These are phyloP conservation scores for Curvularia sp. DNA, from an alignment of 2,329 filamentous ascomycete genomes.

Conservation along the genomic window DNA sequence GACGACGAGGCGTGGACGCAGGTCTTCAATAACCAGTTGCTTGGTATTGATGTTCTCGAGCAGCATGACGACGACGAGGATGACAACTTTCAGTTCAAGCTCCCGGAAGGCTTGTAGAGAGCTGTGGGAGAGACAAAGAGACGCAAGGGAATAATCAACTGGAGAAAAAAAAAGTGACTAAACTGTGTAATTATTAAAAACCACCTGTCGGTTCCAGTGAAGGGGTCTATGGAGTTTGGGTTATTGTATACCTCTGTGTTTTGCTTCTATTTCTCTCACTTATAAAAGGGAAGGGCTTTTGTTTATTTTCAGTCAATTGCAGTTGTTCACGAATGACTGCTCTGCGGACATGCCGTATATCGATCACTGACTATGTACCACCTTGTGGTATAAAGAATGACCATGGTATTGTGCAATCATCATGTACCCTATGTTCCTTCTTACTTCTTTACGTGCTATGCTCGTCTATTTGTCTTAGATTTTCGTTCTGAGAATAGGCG, in stretches of 20 bases:
- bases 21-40: slow-evolving; percentile 38
- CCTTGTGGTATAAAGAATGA: too few relatives aligned
- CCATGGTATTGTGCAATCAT: too few relatives aligned
- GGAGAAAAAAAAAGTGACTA: neutral
- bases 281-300: neutral
- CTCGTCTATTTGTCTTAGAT: too few relatives aligned
- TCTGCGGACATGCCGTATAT: neutral
- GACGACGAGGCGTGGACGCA: slow-evolving; percentile 43
- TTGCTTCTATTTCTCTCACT: neutral
- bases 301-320: neutral
- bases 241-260: slow-evolving; percentile 22
- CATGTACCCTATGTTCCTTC: too few relatives aligned
- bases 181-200: neutral
- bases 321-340: neutral
- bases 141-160: neutral
- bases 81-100: slow-evolving; percentile 41
- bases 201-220: neutral
- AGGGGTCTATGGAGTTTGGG: slow-evolving; percentile 7
- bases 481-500: too few relatives aligned
- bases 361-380: too few relatives aligned
- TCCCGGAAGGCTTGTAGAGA: slow-evolving; percentile 41
- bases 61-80: slow-evolving; percentile 38
- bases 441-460: too few relatives aligned
- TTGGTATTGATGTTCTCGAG: slow-evolving; percentile 32
- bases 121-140: neutral